Evolutionary conservation across 2,329 filamentous ascomycete genomes (phyloP), one percentile per base, ranked within the genome.

Genomic region (Salinomyces thailandicus): DNA sequence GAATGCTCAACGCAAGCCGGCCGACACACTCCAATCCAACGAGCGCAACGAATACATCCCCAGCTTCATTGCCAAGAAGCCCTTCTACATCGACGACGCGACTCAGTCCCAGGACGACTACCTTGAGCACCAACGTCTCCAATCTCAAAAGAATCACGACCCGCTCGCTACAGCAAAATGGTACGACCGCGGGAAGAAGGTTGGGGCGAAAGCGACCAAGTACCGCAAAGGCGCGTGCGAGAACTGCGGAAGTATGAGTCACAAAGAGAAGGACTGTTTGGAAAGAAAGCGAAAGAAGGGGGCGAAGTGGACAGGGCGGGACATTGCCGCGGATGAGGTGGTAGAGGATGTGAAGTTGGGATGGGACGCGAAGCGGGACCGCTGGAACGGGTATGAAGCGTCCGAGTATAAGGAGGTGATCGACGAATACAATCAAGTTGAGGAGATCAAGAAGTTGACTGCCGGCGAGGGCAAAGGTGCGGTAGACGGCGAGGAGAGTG

Each of bases 21-120:
- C 94, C 69, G 57, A 93, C 60, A 94, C 39, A 32, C 41, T 45
- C 31, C 54, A 54, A 35, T 75, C 72, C 37, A 93, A 93, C 60
- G 86, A 93, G 62, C 85, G 91, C 62, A 98, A 98, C 72, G 65
- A 95, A 61, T 98, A 98, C 70, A 98, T 98, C 54, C 91, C 91
- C 5, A 79, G 84, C 36, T 98, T 95, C 71, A 98, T 98, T 66
- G 87, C 86, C 52, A 95, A 94, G 62, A 87, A 93, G 50, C 91
- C 91, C 4, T 98, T 98, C 65, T 98, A 96, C 62, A 79, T 93
- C 52, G 78, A 83, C 51, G 84, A 86, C 56, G 79, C 80, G 47
- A 76, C 80, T 42, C 60, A 62, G 27, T 73, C 81, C 43, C 73
- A 75, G 50, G 75, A 74, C 57, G 87, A 96, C 55, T 98, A 96